Evolutionary conservation across 768 basidiomycete genomes (phyloP).

Genomic region (Psilocybe sp.): DNA sequence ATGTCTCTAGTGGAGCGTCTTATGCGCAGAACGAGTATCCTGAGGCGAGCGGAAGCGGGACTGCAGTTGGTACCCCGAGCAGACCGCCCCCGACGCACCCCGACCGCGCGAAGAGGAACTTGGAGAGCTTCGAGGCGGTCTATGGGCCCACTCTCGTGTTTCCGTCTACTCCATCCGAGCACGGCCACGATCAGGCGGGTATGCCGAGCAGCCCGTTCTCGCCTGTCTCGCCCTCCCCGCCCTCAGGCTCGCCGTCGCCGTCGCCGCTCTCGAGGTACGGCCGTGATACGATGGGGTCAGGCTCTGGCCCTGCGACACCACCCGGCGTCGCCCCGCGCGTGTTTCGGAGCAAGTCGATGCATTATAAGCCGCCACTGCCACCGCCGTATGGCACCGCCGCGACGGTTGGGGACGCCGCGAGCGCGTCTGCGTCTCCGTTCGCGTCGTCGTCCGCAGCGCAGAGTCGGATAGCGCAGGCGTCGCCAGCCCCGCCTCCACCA

Average conservation of each 20-base stretch:
- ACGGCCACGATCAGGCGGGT: too few species aligned
- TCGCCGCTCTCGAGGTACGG: too few species aligned
- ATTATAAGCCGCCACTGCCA: too few species aligned
- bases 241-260: neutral
- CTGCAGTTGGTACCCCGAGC: constrained; percentile 2
- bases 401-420: neutral
- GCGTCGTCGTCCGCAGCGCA: neutral
- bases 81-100: constrained; percentile 51
- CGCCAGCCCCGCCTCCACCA: neutral
- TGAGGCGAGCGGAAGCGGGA: neutral
- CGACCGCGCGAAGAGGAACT: constrained; percentile 26
- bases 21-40: too few species aligned
- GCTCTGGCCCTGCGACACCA: too few species aligned
- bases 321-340: too few species aligned
- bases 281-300: too few species aligned
- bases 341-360: too few species aligned
- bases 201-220: constrained; percentile 14
- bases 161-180: too few species aligned
- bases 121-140: constrained; percentile 17
- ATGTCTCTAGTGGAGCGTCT: too few species aligned
- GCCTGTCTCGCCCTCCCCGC: constrained; percentile 9
- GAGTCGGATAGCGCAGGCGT: too few species aligned
- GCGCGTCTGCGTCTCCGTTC: constrained; percentile 1
- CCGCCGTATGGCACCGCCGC: too few species aligned
- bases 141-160: constrained; percentile 8